Evolutionary conservation across 106 monocot genomes (phyloP).

Genomic region (Acanthochlamys bracteata): DNA sequence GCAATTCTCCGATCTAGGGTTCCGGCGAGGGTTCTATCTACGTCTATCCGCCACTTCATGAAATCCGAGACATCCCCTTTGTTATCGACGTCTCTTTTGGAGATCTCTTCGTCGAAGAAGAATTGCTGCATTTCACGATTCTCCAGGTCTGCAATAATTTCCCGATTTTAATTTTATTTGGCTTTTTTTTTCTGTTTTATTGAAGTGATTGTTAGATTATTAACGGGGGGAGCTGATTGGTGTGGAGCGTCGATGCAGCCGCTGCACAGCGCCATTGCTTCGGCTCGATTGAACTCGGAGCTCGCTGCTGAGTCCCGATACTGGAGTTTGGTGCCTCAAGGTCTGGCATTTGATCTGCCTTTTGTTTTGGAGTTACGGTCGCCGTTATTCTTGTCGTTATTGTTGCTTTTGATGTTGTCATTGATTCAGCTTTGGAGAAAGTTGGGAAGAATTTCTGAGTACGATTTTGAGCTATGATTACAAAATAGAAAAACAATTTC

Average conservation of each 20-base stretch:
- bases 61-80: no score
- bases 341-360: constrained; percentile 17
- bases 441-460: no score
- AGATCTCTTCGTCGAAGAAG: constrained; percentile 4
- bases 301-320: constrained; percentile 50
- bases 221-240: constrained; percentile 9
- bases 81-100: no score
- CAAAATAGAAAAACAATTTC: no score
- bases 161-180: not conserved
- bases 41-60: no score
- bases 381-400: not conserved
- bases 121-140: no score
- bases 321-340: constrained; percentile 52
- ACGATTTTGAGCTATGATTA: no score
- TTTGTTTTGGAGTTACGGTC: not conserved
- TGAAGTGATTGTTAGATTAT: constrained; percentile 19
- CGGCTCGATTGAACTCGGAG: constrained; percentile 36
- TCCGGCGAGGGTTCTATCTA: constrained; percentile 11
- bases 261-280: constrained; percentile 54
- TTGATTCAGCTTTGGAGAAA: no score
- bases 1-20: constrained; percentile 17
- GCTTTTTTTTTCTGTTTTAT: not conserved
- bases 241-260: constrained; percentile 45
- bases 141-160: not conserved
- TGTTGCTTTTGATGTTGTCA: not conserved